phyloP scores from a whole-genome alignment of 2,329 filamentous ascomycete genomes.

The Fusarium beomiforme region DNA sequence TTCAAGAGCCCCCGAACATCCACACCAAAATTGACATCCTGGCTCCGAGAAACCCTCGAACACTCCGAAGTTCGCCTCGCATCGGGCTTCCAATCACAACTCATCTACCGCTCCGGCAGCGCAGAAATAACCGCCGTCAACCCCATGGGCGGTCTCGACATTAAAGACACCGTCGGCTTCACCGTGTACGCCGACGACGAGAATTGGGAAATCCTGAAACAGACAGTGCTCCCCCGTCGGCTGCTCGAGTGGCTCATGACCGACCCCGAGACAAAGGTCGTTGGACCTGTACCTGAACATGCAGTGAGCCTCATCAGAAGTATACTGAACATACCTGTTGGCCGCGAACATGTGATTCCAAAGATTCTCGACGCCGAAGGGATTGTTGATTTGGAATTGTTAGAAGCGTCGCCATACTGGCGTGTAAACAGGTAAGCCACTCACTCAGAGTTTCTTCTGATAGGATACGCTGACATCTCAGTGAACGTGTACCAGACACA shows the following conservation, averaged over 20 bases:
- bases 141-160: conserved; percentile 27
- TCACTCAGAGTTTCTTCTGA: fast-evolving
- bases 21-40: conserved; percentile 7
- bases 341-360: conserved; percentile 20
- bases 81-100: conserved; percentile 8
- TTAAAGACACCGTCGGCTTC: conserved; percentile 30
- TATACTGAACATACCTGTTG: conserved; percentile 20
- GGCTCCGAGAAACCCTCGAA: conserved; percentile 27
- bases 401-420: conserved; percentile 30
- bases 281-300: conserved; percentile 18
- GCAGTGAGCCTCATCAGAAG: conserved; percentile 31
- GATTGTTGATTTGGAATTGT: conserved; percentile 26
- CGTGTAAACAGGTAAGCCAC: conserved; percentile 25
- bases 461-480: conserved; percentile 6
- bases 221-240: conserved; percentile 29
- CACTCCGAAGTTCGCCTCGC: conserved; percentile 25
- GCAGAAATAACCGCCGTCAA: conserved; percentile 24
- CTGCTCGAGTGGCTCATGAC: conserved; percentile 42
- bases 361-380: conserved; percentile 31
- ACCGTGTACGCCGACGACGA: conserved; percentile 34
- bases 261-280: conserved; percentile 15
- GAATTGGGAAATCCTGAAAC: conserved; percentile 32
- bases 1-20: conserved; percentile 34
- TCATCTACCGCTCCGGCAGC: conserved; percentile 19
- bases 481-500: conserved; percentile 29